phyloP scores from a whole-genome alignment of 2,329 filamentous ascomycete species.

The Cordyceps javanica region DNA sequence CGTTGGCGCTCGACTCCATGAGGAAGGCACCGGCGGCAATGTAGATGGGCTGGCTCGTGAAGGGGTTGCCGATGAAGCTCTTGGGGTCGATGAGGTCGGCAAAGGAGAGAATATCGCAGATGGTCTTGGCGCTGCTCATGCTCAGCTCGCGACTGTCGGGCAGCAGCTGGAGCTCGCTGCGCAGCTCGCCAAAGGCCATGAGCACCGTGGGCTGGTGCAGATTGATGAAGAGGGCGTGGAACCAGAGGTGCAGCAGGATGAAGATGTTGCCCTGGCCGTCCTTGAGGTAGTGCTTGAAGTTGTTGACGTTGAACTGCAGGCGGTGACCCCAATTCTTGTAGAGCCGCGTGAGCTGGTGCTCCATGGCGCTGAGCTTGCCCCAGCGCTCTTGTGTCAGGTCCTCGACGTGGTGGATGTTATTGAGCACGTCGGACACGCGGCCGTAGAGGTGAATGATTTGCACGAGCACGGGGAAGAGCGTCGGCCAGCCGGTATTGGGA shows the following conservation, averaged over 20 bases:
- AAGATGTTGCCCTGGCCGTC: conserved; percentile 80
- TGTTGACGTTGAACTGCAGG: conserved; percentile 76
- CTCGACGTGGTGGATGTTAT: conserved; percentile 67
- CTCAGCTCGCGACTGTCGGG: conserved; percentile 75
- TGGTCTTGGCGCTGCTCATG: conserved; percentile 87
- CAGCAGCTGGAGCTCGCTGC: conserved; percentile 62
- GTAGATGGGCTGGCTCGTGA: conserved; percentile 86
- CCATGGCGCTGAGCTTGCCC: conserved; percentile 67
- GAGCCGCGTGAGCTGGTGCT: conserved; percentile 65
- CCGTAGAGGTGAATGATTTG: conserved; percentile 83
- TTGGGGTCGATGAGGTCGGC: conserved; percentile 80
- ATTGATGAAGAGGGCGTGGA: conserved; percentile 78
- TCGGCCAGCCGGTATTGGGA: conserved; percentile 61
- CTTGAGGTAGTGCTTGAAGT: conserved; percentile 80
- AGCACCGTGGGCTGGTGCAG: conserved; percentile 78
- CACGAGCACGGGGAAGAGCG: conserved; percentile 73
- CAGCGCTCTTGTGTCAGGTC: conserved; percentile 72
- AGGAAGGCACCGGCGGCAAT: conserved; percentile 86
- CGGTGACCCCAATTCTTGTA: conserved; percentile 69
- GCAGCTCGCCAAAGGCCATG: conserved; percentile 61
- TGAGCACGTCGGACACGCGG: conserved; percentile 75
- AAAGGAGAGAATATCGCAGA: conserved; percentile 82
- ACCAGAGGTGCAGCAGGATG: conserved; percentile 82
- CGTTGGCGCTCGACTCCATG: conserved; percentile 70
- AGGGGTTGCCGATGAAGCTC: conserved; percentile 81